A percentile compares a stretch with the other conserved stretches of the same genome.
Conservation (phyloP, 129 eudicot genomes). For the Sambucus nigra region DNA sequence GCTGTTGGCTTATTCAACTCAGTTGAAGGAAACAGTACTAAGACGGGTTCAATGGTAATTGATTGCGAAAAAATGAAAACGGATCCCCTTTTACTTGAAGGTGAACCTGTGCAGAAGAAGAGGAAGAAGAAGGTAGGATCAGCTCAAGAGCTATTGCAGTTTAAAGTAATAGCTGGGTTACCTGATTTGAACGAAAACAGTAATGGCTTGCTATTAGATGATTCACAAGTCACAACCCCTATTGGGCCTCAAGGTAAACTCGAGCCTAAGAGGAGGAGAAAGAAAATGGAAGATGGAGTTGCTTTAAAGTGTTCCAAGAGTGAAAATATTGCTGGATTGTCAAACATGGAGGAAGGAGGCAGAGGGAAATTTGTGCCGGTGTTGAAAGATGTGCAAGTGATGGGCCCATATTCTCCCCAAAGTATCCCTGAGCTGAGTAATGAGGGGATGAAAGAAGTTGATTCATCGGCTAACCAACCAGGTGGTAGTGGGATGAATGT, state of each 20-base stretch:
- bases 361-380: background rate
- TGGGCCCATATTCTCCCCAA: conserved; percentile 12
- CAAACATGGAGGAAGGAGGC: background rate
- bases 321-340: background rate
- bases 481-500: conserved; percentile 15
- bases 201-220: background rate
- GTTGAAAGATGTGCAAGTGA: conserved; percentile 7
- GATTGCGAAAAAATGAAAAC: too few species aligned
- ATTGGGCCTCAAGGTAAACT: conserved; percentile 6
- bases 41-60: too few species aligned
- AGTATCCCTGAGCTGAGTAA: conserved; percentile 13
- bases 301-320: background rate
- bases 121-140: conserved; percentile 13
- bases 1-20: conserved; percentile 9
- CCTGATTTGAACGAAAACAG: conserved; percentile 1
- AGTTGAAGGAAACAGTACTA: too few species aligned
- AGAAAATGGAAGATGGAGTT: conserved; percentile 6
- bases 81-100: too few species aligned
- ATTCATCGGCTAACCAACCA: conserved; percentile 6
- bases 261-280: conserved; percentile 7
- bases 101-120: conserved; percentile 22
- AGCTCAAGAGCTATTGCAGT: conserved; percentile 7
- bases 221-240: background rate
- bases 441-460: background rate
- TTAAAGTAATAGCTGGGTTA: conserved; percentile 6